Conservation (phyloP, 495 filamentous ascomycete species). For the Parathielavia hyrcaniae region DNA sequence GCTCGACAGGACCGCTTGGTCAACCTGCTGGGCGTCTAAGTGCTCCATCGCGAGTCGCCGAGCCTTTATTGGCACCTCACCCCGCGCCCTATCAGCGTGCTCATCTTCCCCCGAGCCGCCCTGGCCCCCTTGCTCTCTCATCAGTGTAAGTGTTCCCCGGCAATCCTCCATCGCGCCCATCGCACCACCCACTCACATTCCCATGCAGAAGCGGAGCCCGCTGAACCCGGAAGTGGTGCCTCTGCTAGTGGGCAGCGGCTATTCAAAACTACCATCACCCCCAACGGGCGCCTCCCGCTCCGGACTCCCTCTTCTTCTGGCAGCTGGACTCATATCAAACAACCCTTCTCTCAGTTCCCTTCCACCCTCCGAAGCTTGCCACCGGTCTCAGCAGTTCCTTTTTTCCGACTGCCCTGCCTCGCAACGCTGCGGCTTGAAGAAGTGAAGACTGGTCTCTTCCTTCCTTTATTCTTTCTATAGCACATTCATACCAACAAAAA, state of each 20-base stretch:
- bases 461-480: conserved; percentile 23
- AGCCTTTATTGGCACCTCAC: conserved; percentile 30
- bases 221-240: conserved; percentile 24
- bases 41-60: conserved; percentile 30
- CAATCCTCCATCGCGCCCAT: conserved; percentile 21
- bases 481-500: conserved; percentile 16
- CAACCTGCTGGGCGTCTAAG: conserved; percentile 35
- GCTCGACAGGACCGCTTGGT: conserved; percentile 31
- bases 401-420: conserved; percentile 15
- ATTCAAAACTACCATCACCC: conserved; percentile 47
- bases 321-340: conserved; percentile 52
- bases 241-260: conserved; percentile 38
- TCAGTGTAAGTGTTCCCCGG: conserved; percentile 24
- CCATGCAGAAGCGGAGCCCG: conserved; percentile 38
- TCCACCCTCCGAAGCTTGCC: conserved; percentile 22
- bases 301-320: conserved; percentile 33
- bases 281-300: conserved; percentile 34
- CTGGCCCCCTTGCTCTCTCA: conserved; percentile 23
- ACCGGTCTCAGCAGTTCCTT: conserved; percentile 16
- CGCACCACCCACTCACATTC: conserved; percentile 30
- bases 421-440: conserved; percentile 18
- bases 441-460: conserved; percentile 35
- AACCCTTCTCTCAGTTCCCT: conserved; percentile 30
- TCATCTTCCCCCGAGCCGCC: conserved; percentile 11
- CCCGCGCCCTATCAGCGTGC: conserved; percentile 32